phyloP scores from a whole-genome alignment of 2,329 filamentous ascomycete genomes.

The Volutella citrinella region DNA sequence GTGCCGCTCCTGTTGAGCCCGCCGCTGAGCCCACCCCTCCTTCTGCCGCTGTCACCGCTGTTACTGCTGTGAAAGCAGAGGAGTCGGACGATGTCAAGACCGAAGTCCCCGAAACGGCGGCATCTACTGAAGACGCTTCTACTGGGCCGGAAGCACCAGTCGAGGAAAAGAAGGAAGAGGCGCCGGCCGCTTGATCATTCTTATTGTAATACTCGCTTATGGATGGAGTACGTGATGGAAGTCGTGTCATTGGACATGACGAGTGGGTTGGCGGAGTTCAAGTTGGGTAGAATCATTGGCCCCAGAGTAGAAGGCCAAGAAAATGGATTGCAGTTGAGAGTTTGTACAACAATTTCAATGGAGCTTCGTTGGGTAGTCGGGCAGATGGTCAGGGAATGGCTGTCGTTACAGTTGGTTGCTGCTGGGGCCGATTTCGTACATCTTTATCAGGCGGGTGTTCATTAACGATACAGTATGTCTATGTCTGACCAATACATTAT shows the following conservation, averaged over 20 bases:
- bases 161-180: conserved; percentile 9
- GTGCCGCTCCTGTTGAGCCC: neutral
- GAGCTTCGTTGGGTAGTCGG: too few species aligned
- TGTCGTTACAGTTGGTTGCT: too few species aligned
- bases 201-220: too few species aligned
- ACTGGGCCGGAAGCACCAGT: neutral
- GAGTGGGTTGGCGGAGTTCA: conserved; percentile 9
- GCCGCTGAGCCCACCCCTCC: neutral
- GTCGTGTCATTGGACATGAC: neutral
- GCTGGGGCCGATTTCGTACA: too few species aligned
- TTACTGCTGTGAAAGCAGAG: neutral
- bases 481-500: too few species aligned
- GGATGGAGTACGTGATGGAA: too few species aligned
- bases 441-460: too few species aligned
- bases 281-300: too few species aligned
- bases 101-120: neutral
- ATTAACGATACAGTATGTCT: too few species aligned
- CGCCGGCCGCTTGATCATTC: conserved; percentile 4
- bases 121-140: neutral
- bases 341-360: conserved; percentile 14
- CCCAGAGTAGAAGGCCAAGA: too few species aligned
- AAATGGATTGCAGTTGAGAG: too few species aligned
- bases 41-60: neutral
- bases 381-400: too few species aligned
- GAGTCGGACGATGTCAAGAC: neutral